Evolutionary conservation across 2,329 filamentous ascomycete species (phyloP).

Genomic region (Venturia nashicola): DNA sequence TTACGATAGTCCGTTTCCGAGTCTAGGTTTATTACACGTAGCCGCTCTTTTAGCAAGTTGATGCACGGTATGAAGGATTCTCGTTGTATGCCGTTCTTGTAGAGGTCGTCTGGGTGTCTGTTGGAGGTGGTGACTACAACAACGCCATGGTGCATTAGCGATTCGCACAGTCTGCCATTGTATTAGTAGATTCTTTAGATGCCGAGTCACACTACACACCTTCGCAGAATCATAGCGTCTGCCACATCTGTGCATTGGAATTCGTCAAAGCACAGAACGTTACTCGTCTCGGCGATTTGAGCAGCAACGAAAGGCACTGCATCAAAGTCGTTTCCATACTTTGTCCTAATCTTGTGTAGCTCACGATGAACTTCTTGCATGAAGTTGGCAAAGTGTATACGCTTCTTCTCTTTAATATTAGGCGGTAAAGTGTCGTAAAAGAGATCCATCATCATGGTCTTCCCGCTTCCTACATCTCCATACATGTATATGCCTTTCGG

Average conservation of each 20-base stretch:
- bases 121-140: conserved; percentile 95
- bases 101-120: conserved; percentile 88
- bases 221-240: conserved; percentile 97
- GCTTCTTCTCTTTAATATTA: conserved; percentile 69
- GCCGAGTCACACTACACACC: conserved; percentile 64
- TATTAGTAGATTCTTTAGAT: conserved; percentile 93
- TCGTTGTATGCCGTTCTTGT: conserved; percentile 95
- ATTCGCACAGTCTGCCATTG: conserved; percentile 91
- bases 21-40: conserved; percentile 88
- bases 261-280: conserved; percentile 93
- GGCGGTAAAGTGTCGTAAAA: conserved; percentile 86
- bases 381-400: conserved; percentile 98
- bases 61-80: conserved; percentile 94
- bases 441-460: conserved; percentile 99
- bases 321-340: conserved; percentile 80
- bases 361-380: conserved; percentile 96
- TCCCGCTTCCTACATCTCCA: conserved; percentile 91
- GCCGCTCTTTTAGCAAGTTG: conserved; percentile 69
- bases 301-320: conserved; percentile 85
- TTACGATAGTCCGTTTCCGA: conserved; percentile 95
- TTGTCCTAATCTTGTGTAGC: conserved; percentile 79
- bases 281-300: conserved; percentile 80
- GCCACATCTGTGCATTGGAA: conserved; percentile 65
- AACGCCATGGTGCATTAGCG: conserved; percentile 91
- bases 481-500: conserved; percentile 90